Conservation (phyloP, 768 basidiomycete species). For the Pisolithus albus region DNA sequence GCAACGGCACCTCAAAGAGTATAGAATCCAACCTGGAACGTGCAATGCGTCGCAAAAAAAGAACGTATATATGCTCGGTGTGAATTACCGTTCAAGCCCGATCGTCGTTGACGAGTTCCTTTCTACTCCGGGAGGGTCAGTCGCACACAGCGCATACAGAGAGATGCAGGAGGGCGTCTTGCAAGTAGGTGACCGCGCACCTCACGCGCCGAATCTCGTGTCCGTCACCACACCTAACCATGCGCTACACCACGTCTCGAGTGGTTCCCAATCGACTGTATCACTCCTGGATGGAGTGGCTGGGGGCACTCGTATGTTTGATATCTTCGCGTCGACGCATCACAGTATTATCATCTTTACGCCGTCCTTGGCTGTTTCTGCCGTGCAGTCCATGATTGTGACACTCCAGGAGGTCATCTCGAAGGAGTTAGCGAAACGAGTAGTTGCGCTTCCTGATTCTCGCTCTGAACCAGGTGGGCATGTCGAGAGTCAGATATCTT, state of each 20-base stretch:
- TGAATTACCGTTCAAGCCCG: constrained; percentile 21
- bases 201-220: not conserved
- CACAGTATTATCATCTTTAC: constrained; percentile 40
- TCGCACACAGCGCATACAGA: not conserved
- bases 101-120: constrained; percentile 18
- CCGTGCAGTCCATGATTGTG: not conserved
- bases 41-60: not conserved
- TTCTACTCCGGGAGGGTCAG: not conserved
- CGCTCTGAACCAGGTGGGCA: not conserved
- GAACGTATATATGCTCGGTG: constrained; percentile 15
- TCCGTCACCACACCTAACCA: not conserved
- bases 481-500: not conserved
- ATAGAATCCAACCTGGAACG: not conserved
- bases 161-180: not conserved
- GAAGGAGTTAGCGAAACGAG: not conserved
- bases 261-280: too few species aligned
- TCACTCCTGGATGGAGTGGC: too few species aligned
- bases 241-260: too few species aligned
- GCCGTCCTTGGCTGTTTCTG: constrained; percentile 3
- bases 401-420: not conserved
- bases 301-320: not conserved
- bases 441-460: not conserved
- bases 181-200: not conserved
- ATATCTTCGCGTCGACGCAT: constrained; percentile 2
- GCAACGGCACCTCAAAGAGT: not conserved